Percentiles rank a stretch among this genome's conserved stretches.
Evolutionary conservation across 805 yeast species (phyloP).

Genomic region (Metschnikowia santaceciliae): DNA sequence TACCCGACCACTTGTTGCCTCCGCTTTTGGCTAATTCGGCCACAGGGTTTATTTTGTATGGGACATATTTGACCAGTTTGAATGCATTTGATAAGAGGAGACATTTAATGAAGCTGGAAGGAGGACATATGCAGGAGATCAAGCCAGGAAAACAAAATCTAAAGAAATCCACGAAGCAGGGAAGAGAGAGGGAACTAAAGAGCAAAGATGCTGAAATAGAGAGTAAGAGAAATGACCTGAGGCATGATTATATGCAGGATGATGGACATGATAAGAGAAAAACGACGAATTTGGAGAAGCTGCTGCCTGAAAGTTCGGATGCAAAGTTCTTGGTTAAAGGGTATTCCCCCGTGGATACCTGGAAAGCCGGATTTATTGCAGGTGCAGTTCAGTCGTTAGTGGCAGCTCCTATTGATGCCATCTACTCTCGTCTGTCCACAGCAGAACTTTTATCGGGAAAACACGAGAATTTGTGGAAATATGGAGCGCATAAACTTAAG

Average conservation of each 20-base stretch:
- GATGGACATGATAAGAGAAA: too few species aligned
- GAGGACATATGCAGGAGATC: too few species aligned
- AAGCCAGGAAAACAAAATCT: too few species aligned
- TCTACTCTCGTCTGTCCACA: slow-evolving; percentile 74
- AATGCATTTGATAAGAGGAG: slow-evolving; percentile 22
- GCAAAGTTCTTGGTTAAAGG: not conserved
- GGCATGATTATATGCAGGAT: not conserved
- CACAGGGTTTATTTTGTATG: slow-evolving; percentile 83
- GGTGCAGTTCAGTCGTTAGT: slow-evolving; percentile 86
- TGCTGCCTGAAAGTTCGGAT: not conserved
- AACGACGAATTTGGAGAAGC: too few species aligned
- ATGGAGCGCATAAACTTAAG: slow-evolving; percentile 61
- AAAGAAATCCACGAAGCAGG: too few species aligned
- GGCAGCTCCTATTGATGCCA: slow-evolving; percentile 92
- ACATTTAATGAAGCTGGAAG: not conserved
- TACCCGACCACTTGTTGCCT: slow-evolving; percentile 82
- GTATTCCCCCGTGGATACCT: slow-evolving; percentile 47
- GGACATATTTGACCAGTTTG: slow-evolving; percentile 65
- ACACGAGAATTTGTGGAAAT: slow-evolving; percentile 72
- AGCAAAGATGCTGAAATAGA: too few species aligned
- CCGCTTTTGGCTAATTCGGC: slow-evolving; percentile 85
- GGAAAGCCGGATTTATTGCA: slow-evolving; percentile 79
- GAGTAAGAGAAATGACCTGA: too few species aligned
- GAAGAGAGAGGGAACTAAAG: too few species aligned
- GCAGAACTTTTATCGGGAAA: slow-evolving; percentile 66